Evolutionary conservation across 176 grass and related monocot genomes (phyloP).

Genomic region (Oryza meridionalis): DNA sequence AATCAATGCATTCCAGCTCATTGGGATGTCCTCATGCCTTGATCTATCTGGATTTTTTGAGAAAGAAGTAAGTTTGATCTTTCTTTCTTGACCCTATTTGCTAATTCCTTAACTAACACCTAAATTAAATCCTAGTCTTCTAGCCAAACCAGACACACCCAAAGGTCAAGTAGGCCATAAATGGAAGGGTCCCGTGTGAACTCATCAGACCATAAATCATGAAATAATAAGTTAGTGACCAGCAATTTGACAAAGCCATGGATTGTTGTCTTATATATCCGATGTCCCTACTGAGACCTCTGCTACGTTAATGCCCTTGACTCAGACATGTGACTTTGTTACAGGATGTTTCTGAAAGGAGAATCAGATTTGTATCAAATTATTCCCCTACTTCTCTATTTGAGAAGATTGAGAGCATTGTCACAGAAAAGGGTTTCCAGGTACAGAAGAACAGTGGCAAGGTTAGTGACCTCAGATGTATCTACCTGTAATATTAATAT

Average conservation of each 20-base stretch:
- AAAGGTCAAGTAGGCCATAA: slow-evolving; percentile 24
- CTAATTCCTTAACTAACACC: neutral
- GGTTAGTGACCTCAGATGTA: slow-evolving; percentile 45
- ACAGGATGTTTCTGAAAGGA: slow-evolving; percentile 92
- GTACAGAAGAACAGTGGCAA: slow-evolving; percentile 68
- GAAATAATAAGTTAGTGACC: slow-evolving; percentile 24
- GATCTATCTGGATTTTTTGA: slow-evolving; percentile 98
- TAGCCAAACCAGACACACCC: neutral
- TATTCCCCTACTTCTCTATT: slow-evolving; percentile 78
- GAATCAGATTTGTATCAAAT: slow-evolving; percentile 82
- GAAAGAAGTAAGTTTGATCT: slow-evolving; percentile 67
- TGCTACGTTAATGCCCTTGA: slow-evolving; percentile 16
- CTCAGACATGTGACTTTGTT: slow-evolving; percentile 8
- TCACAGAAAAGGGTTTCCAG: slow-evolving; percentile 77
- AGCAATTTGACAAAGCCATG: slow-evolving; percentile 4
- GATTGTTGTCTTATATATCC: slow-evolving; percentile 7
- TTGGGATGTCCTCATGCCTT: slow-evolving; percentile 94
- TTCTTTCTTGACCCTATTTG: slow-evolving; percentile 32
- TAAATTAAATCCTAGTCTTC: neutral
- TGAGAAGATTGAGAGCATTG: slow-evolving; percentile 76
- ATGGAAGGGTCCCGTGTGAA: slow-evolving; percentile 8
- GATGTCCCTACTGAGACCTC: slow-evolving; percentile 6
- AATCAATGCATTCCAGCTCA: slow-evolving; percentile 96
- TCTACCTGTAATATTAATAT: neutral
- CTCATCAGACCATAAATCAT: neutral